Evolutionary conservation across 78 protist genomes (phyloP).

Genomic region (Dictyostelium firmibasis): DNA sequence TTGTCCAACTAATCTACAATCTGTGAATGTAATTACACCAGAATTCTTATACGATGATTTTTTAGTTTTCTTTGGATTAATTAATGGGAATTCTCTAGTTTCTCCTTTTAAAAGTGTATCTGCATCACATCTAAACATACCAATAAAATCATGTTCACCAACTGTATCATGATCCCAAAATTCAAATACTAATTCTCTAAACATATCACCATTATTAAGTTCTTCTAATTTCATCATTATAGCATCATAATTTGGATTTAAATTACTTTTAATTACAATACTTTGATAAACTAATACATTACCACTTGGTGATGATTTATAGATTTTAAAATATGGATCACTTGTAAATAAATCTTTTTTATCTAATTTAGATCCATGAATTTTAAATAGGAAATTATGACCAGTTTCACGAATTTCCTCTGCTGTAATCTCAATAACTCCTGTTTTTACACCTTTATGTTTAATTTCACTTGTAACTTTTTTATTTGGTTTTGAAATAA

Average conservation of each 20-base stretch:
- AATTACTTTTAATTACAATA: constrained; percentile 35
- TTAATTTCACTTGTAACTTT: neutral
- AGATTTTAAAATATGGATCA: constrained; percentile 80
- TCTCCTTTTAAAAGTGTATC: neutral
- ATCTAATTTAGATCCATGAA: neutral
- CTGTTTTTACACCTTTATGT: neutral
- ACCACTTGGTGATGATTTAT: neutral
- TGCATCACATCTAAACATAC: constrained; percentile 11
- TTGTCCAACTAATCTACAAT: neutral
- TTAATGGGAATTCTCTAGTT: neutral
- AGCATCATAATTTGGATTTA: constrained; percentile 70
- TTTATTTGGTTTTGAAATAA: neutral
- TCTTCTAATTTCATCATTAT: neutral
- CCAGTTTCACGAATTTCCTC: neutral
- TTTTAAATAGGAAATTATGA: neutral
- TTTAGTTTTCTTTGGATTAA: constrained; percentile 66
- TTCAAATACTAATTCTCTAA: constrained; percentile 19
- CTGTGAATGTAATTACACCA: constrained; percentile 60
- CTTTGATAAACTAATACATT: constrained; percentile 57
- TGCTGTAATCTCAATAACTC: constrained; percentile 12
- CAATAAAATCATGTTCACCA: constrained; percentile 82
- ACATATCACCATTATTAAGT: neutral
- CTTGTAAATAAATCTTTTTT: constrained; percentile 7
- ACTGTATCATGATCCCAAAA: constrained; percentile 76
- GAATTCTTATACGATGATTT: constrained; percentile 24